Conservation (phyloP, 1,284 basidiomycete species). For the Polyporus tsugae region DNA sequence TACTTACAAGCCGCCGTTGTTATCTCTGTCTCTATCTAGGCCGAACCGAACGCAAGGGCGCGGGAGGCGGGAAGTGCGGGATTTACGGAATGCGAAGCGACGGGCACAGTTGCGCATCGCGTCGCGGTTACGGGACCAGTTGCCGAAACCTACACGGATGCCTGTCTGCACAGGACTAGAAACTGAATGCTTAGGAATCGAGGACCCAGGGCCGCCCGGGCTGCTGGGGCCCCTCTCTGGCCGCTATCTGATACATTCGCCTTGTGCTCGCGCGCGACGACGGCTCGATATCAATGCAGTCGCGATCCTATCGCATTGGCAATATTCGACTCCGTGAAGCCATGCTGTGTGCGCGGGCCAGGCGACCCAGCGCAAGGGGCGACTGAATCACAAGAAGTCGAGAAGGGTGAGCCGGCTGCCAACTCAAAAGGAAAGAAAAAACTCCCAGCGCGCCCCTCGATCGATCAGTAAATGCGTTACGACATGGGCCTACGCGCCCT, state of each 20-base stretch:
- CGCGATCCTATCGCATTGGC: conserved; percentile 7
- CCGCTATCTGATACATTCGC: conserved; percentile 13
- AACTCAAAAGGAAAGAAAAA: neutral
- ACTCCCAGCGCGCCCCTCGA: conserved; percentile 6
- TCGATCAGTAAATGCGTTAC: conserved; percentile 6
- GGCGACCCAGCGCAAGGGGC: neutral
- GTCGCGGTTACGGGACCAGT: conserved; percentile 5
- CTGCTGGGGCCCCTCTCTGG: conserved; percentile 13
- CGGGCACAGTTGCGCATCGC: conserved; percentile 2
- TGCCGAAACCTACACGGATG: conserved; percentile 8
- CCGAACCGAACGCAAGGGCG: neutral
- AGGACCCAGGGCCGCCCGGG: conserved; percentile 9
- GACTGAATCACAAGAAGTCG: neutral
- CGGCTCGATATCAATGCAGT: conserved; percentile 11
- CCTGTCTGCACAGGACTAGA: conserved; percentile 3
- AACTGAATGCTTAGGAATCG: conserved; percentile 9
- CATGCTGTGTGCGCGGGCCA: conserved; percentile 7
- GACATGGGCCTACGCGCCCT: conserved; percentile 6
- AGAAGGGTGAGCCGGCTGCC: conserved; percentile 1
- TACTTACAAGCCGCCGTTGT: conserved; percentile 17
- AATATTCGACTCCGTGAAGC: conserved; percentile 13
- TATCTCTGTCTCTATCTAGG: conserved; percentile 4
- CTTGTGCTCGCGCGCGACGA: neutral
- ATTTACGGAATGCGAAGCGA: conserved; percentile 17
- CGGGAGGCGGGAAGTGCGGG: neutral